Percentiles rank a stretch among this genome's conserved stretches.
phyloP scores from a whole-genome alignment of 805 yeast genomes.

The Ogataea salicorniae region DNA sequence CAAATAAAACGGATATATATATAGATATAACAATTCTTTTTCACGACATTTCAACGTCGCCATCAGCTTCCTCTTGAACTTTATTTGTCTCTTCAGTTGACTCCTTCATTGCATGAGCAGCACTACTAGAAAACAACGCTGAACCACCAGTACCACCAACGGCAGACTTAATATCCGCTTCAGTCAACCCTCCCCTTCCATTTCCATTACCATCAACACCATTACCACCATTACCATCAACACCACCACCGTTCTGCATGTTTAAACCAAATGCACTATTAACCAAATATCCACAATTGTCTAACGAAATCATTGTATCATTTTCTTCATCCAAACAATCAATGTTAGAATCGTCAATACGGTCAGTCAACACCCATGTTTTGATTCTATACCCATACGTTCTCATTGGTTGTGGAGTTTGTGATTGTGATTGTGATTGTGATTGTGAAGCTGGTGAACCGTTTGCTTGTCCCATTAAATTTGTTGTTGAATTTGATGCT shows the following conservation, averaged over 20 bases:
- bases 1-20: too few species aligned
- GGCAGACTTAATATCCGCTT: slow-evolving; percentile 38
- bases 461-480: neutral
- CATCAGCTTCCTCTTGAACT: slow-evolving; percentile 1
- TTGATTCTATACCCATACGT: slow-evolving; percentile 30
- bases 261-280: slow-evolving; percentile 4
- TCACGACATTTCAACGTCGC: neutral
- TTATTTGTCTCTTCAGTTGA: slow-evolving; percentile 1
- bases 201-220: neutral
- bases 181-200: slow-evolving; percentile 26
- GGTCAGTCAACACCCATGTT: slow-evolving; percentile 28
- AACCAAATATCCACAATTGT: slow-evolving; percentile 26
- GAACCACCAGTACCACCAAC: slow-evolving; percentile 35
- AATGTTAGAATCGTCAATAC: slow-evolving; percentile 2
- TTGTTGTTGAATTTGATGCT: too few species aligned
- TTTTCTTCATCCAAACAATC: slow-evolving; percentile 31
- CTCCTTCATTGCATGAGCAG: slow-evolving; percentile 23
- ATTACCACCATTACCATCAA: slow-evolving; percentile 8
- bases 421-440: slow-evolving; percentile 23
- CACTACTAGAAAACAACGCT: slow-evolving; percentile 27
- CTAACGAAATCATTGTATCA: slow-evolving; percentile 33
- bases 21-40: too few species aligned
- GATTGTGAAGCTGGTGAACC: slow-evolving; percentile 11
- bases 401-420: slow-evolving; percentile 24
- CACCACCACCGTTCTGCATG: slow-evolving; percentile 5